Base-by-base conservation (phyloP, 2,329 filamentous ascomycete species). In the Pseudogymnoascus sp. region DNA sequence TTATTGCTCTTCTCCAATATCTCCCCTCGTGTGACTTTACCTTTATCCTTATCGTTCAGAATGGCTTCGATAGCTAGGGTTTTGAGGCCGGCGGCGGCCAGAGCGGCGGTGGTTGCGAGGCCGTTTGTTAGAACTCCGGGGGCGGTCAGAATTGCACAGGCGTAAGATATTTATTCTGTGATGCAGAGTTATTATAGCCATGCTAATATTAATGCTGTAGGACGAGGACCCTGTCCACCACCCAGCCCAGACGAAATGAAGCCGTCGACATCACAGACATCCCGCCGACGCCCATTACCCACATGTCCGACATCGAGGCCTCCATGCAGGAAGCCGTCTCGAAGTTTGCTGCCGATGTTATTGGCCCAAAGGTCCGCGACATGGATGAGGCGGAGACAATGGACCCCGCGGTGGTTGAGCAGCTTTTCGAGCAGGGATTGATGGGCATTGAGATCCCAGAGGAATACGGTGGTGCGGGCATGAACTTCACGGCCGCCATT, bases 381-480 rank as follows among this genome's bases (percentile, higher is more conserved):
- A 99, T 99, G 95, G 95, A 99, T 75, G 95, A 99, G 82, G 88
- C 88, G 31, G 95, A 99, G 81, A 77, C 83, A 64, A 97, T 99
- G 95, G 95, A 97, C 75, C 87, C 91, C 0, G 75, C 83, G 1
- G 77, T 99, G 7, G 89, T 99, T 5, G 92, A 96, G 79, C 90
- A 95, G 77, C 84, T 96, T 61, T 99, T 99, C 72, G 95, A 99
- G 80, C 93, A 97, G 75, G 95, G 95, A 0, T 81, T 99, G 60
- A 99, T 99, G 95, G 89, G 92, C 66, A 84, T 99, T 67, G 95
- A 99, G 79, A 96, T 99, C 64, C 93, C 95, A 15, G 95, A 99
- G 77, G 93, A 97, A 77, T 99, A 88, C 74, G 95, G 95, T 65
- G 95, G 95, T 65, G 91, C 93, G 0, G 95, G 93, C 70, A 97